Evolutionary conservation across 371 early-diverging fungal genomes (phyloP).

Genomic region (Mortierella sp.): DNA sequence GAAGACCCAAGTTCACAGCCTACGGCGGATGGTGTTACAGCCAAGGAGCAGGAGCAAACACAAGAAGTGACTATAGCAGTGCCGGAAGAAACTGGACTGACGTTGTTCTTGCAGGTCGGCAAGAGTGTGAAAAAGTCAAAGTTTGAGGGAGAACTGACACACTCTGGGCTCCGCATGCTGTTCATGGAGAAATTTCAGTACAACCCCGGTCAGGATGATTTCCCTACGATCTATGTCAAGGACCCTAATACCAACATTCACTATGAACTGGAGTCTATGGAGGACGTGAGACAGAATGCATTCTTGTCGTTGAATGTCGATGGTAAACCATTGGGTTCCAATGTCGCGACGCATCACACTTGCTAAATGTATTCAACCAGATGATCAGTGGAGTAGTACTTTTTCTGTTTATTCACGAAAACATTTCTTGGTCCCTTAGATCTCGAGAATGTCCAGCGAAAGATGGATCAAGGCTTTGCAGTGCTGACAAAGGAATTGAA

Average conservation of each 20-base stretch:
- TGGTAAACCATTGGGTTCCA: conserved; percentile 53
- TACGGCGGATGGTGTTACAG: too few relatives aligned
- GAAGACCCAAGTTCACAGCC: too few relatives aligned
- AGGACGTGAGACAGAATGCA: conserved; percentile 69
- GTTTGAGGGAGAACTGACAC: conserved; percentile 67
- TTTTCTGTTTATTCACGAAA: too few relatives aligned
- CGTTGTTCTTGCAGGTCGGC: conserved; percentile 62
- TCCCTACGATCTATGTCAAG: conserved; percentile 75
- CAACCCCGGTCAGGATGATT: conserved; percentile 69
- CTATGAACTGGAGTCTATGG: conserved; percentile 76
- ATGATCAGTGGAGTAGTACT: too few relatives aligned
- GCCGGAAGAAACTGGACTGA: conserved; percentile 30
- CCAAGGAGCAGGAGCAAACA: too few relatives aligned
- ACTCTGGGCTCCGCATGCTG: conserved; percentile 66
- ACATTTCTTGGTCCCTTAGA: conserved; percentile 29
- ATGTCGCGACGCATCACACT: too few relatives aligned
- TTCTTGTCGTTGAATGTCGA: conserved; percentile 74
- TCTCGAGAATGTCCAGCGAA: conserved; percentile 51
- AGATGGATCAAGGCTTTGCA: conserved; percentile 56
- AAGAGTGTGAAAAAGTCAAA: conserved; percentile 60
- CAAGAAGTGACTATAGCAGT: too few relatives aligned
- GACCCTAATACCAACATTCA: conserved; percentile 67
- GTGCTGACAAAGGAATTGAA: conserved; percentile 53
- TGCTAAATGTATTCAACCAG: too few relatives aligned
- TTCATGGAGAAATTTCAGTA: conserved; percentile 75